Evolutionary conservation across 345 rosid genomes (phyloP).

Genomic region (Psidium guajava): DNA sequence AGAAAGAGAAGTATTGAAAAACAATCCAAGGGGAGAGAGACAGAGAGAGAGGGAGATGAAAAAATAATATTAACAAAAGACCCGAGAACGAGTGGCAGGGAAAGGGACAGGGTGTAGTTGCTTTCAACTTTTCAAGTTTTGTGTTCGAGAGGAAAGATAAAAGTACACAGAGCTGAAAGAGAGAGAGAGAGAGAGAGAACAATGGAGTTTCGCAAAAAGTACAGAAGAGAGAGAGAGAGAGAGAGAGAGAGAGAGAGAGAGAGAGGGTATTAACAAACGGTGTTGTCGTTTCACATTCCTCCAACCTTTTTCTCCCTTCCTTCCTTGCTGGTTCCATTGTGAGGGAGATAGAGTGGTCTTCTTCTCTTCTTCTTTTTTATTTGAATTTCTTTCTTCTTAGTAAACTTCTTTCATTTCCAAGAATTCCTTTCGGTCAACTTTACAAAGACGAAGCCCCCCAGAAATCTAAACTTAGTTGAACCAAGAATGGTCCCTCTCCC

Average conservation of each 20-base stretch:
- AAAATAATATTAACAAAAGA: not conserved
- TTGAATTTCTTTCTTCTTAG: not conserved
- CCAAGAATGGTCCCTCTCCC: not conserved
- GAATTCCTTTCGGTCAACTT: not conserved
- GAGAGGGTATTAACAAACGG: too few relatives aligned
- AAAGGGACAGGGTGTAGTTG: conserved; percentile 42
- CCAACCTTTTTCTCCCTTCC: not conserved
- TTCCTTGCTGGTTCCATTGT: not conserved
- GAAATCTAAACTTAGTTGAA: not conserved
- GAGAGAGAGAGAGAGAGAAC: not conserved
- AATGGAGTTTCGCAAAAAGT: not conserved
- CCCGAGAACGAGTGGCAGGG: conserved; percentile 33
- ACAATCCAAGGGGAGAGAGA: not conserved
- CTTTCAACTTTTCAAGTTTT: conserved; percentile 27
- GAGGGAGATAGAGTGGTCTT: not conserved
- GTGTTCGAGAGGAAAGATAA: not conserved
- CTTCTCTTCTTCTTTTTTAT: not conserved
- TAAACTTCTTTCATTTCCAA: not conserved
- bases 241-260: too few relatives aligned
- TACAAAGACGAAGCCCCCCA: not conserved
- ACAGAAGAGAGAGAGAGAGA: too few relatives aligned
- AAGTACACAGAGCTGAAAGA: conserved; percentile 1
- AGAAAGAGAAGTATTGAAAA: not conserved
- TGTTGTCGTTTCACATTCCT: not conserved
- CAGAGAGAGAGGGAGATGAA: not conserved